phyloP scores from a whole-genome alignment of 1,284 basidiomycete species.

The Microbotryum intermedium region DNA sequence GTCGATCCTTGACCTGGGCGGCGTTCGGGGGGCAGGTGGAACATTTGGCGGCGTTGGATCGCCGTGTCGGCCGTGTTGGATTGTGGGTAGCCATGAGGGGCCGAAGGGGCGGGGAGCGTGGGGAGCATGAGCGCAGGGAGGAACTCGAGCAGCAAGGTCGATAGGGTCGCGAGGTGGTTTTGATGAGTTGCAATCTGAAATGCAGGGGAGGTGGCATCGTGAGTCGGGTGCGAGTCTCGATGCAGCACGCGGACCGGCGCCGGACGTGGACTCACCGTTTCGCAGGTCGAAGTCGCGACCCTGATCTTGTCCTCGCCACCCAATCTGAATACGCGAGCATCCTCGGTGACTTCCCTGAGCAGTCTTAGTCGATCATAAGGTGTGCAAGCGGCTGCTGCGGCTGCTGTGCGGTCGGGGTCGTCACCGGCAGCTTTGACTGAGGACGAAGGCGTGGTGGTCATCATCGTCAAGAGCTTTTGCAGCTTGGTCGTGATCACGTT shows the following conservation, averaged over 20 bases:
- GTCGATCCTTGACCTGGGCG: slow-evolving; percentile 11
- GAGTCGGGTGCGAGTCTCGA: neutral
- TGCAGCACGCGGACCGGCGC: neutral
- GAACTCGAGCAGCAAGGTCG: slow-evolving; percentile 30
- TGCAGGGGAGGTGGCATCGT: neutral
- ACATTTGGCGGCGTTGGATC: slow-evolving; percentile 16
- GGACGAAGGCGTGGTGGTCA: slow-evolving; percentile 37
- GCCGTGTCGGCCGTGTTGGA: slow-evolving; percentile 14
- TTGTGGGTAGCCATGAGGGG: slow-evolving; percentile 32
- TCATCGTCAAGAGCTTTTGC: slow-evolving; percentile 60
- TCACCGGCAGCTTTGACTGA: slow-evolving; percentile 37
- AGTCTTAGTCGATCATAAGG: slow-evolving; percentile 77
- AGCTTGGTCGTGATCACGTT: slow-evolving; percentile 69
- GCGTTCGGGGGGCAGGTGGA: slow-evolving; percentile 17
- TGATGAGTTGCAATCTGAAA: slow-evolving; percentile 30
- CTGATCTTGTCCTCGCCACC: slow-evolving; percentile 99
- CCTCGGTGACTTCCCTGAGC: slow-evolving; percentile 86
- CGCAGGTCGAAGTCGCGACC: slow-evolving; percentile 87
- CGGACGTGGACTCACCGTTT: slow-evolving; percentile 49
- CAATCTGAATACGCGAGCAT: slow-evolving; percentile 80
- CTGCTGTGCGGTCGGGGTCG: slow-evolving; percentile 48
- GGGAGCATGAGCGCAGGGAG: slow-evolving; percentile 28
- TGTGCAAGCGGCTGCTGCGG: too few species aligned
- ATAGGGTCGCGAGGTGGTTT: slow-evolving; percentile 31
- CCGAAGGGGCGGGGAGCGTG: slow-evolving; percentile 28